A percentile compares a stretch with the other conserved stretches of the same genome.
Conservation (phyloP, 352 stramenopile genomes). For the Blastocystis sp. region DNA sequence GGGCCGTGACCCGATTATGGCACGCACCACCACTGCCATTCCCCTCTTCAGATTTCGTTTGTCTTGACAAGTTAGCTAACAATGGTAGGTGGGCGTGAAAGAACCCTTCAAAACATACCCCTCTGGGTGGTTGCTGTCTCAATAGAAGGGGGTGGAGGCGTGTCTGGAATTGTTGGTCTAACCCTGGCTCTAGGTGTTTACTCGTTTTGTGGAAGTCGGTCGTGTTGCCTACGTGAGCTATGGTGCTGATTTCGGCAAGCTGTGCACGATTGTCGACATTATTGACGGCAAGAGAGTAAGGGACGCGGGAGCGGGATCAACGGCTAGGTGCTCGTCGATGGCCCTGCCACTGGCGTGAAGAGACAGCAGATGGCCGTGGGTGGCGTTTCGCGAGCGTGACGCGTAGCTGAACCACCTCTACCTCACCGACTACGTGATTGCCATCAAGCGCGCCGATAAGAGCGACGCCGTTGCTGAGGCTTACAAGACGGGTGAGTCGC, state of each 20-base stretch:
- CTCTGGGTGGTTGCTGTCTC: neutral
- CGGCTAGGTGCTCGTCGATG: slow-evolving; percentile 84
- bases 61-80: slow-evolving; percentile 42
- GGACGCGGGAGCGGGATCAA: neutral
- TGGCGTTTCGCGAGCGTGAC: neutral
- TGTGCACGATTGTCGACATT: slow-evolving; percentile 98
- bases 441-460: slow-evolving; percentile 75
- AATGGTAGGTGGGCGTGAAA: slow-evolving; percentile 48
- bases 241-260: slow-evolving; percentile 91
- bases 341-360: slow-evolving; percentile 88
- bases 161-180: slow-evolving; percentile 2
- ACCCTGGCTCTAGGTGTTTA: slow-evolving; percentile 84
- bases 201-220: slow-evolving; percentile 97
- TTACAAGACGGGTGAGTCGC: slow-evolving; percentile 87
- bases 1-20: neutral
- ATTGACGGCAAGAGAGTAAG: slow-evolving; percentile 93
- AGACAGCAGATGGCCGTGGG: slow-evolving; percentile 89
- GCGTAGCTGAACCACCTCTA: slow-evolving; percentile 88
- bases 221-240: slow-evolving; percentile 98
- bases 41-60: slow-evolving; percentile 63
- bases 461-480: slow-evolving; percentile 70
- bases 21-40: neutral
- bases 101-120: neutral
- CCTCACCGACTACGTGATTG: slow-evolving; percentile 92
- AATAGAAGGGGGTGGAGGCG: neutral